Conservation (phyloP, 2,329 filamentous ascomycete genomes). For the Neopestalotiopsis clavispora region DNA sequence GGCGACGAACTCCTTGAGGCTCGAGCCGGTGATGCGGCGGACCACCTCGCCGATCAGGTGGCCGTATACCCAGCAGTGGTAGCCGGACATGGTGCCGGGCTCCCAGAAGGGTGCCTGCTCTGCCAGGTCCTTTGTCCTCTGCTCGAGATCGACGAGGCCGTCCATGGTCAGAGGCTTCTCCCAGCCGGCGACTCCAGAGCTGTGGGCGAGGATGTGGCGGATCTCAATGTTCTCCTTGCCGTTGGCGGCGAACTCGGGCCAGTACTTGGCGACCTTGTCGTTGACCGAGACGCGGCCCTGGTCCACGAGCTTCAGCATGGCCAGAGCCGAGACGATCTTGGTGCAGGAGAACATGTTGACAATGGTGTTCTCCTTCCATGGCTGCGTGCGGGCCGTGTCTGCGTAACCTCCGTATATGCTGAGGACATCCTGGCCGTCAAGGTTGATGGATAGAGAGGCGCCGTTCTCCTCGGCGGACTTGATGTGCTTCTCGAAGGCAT, state of each 20-base stretch:
- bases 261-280: slow-evolving; percentile 44
- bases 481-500: slow-evolving; percentile 39
- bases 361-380: slow-evolving; percentile 44
- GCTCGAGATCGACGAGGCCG: slow-evolving; percentile 37
- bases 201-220: slow-evolving; percentile 44
- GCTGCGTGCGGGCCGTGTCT: slow-evolving; percentile 32
- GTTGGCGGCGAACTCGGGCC: slow-evolving; percentile 48
- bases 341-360: slow-evolving; percentile 42
- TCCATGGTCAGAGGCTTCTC: slow-evolving; percentile 35
- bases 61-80: slow-evolving; percentile 44
- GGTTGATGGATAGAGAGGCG: slow-evolving; percentile 43
- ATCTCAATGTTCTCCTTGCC: slow-evolving; percentile 44
- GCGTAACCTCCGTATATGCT: slow-evolving; percentile 46
- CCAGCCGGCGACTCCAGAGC: slow-evolving; percentile 38
- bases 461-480: slow-evolving; percentile 45
- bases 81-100: slow-evolving; percentile 45
- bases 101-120: slow-evolving; percentile 46
- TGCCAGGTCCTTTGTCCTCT: slow-evolving; percentile 38
- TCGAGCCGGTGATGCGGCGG: slow-evolving; percentile 42
- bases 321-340: slow-evolving; percentile 42
- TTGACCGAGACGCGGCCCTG: slow-evolving; percentile 39
- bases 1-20: slow-evolving; percentile 42
- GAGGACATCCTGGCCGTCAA: slow-evolving; percentile 42
- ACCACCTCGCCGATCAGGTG: slow-evolving; percentile 48
- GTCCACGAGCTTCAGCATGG: slow-evolving; percentile 41